phyloP scores from a whole-genome alignment of 768 basidiomycete genomes.

The Rhizopogon roseolus region DNA sequence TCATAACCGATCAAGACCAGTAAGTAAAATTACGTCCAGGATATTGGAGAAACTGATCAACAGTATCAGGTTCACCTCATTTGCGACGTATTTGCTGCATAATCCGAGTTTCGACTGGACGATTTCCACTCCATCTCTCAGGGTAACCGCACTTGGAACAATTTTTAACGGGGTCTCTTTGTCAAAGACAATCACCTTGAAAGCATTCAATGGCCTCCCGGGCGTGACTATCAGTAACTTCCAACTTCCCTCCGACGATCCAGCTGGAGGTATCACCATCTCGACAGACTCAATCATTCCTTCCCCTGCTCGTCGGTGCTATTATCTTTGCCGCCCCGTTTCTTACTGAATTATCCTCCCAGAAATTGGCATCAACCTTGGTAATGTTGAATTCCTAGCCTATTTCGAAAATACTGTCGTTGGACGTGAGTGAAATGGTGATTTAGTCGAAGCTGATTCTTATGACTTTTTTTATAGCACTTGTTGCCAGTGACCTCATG shows the following conservation, averaged over 20 bases:
- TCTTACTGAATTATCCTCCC: slow-evolving; percentile 14
- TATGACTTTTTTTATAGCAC: slow-evolving; percentile 33
- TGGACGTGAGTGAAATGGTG: slow-evolving; percentile 48
- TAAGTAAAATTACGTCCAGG: slow-evolving; percentile 25
- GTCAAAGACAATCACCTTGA: slow-evolving; percentile 56
- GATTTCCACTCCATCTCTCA: slow-evolving; percentile 59
- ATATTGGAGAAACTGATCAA: background rate
- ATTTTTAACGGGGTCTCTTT: slow-evolving; percentile 63
- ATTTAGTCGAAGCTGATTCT: background rate
- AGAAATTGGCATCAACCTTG: slow-evolving; percentile 70
- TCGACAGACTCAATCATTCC: slow-evolving; percentile 65
- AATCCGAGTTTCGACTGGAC: slow-evolving; percentile 65
- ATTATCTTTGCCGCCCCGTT: background rate
- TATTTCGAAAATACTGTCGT: slow-evolving; percentile 52
- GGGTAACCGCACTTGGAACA: slow-evolving; percentile 61
- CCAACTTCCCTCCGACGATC: slow-evolving; percentile 61
- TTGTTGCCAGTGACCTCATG: slow-evolving; percentile 44
- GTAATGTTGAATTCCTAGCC: slow-evolving; percentile 57
- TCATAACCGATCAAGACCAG: slow-evolving; percentile 48
- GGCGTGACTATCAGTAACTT: slow-evolving; percentile 72
- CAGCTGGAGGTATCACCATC: slow-evolving; percentile 65
- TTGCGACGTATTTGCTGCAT: slow-evolving; percentile 62
- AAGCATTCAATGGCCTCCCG: slow-evolving; percentile 67
- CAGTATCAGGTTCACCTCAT: slow-evolving; percentile 50
- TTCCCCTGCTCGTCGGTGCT: slow-evolving; percentile 57